phyloP scores from a whole-genome alignment of 306 rosid genomes.

The Pyrus betulifolia region DNA sequence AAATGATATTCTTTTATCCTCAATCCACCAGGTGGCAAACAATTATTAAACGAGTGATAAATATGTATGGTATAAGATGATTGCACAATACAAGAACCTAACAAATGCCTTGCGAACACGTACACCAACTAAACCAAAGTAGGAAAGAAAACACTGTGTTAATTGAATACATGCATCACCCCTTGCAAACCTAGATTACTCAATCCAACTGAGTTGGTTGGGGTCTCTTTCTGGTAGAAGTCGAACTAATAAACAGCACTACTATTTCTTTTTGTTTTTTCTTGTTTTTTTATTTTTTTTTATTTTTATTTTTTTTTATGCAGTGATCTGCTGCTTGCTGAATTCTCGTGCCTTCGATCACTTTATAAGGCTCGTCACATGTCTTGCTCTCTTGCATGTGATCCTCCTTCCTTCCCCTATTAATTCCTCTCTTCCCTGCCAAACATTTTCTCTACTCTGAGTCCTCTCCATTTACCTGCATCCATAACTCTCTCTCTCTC shows the following conservation, averaged over 20 bases:
- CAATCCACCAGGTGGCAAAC: too few relatives aligned
- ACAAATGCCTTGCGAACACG: conserved; percentile 3
- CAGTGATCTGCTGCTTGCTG: not conserved
- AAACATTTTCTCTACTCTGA: not conserved
- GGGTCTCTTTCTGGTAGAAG: not conserved
- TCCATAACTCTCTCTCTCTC: not conserved
- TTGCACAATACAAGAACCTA: not conserved
- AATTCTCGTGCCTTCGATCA: conserved; percentile 18
- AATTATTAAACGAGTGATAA: too few relatives aligned
- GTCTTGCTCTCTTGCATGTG: conserved; percentile 27
- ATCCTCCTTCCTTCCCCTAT: not conserved
- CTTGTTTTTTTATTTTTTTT: too few relatives aligned
- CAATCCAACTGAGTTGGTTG: not conserved
- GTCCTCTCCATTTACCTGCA: not conserved
- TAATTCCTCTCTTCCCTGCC: not conserved
- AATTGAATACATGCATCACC: conserved; percentile 10
- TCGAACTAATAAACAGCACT: not conserved
- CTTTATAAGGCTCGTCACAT: conserved; percentile 23
- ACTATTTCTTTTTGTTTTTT: not conserved
- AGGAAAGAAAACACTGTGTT: not conserved
- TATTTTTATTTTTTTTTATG: not conserved
- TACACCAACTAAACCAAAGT: not conserved
- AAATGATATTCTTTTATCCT: too few relatives aligned
- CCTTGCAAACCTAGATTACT: not conserved
- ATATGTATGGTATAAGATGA: not conserved